Base-by-base conservation (phyloP, 257 asterid species). In the Misopates orontium region DNA sequence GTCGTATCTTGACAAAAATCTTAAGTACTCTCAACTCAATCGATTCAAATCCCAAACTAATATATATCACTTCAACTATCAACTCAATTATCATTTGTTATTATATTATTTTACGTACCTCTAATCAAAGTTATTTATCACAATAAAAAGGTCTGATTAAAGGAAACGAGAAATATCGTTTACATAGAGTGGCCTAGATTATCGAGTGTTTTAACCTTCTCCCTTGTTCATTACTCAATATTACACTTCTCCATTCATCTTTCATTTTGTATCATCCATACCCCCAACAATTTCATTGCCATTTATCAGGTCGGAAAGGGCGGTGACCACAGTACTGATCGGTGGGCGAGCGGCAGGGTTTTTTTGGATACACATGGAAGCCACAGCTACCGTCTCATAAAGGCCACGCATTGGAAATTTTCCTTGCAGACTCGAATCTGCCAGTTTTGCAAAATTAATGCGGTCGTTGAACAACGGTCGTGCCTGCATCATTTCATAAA, bases 271-370 rank as follows among this genome's bases (percentile, higher is more conserved):
- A n/a, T 77, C 88, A 15, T 78, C 83, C 59, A 69, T 81, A n/a
- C 80, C 92, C 8, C 56, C 69, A 8, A 44, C 61, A 32, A 32
- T 20, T 69, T 79, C 70, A 73, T 51, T 70, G 68, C 78, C 42
- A 55, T 94, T 94, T 23, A 95, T 91, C 56, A 94, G 74, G 85
- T 90, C 90, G 21, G 97, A 88, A 8, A 94, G 92, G 39, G 97
- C 99, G 0, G 99, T 94, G 13, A 94, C 99, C 15, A 94, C 97
- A 32, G 90, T 97, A 6, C 92, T 93, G 0, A 94, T 94, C 50
- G 90, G 73, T 51, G 99, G 99, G 40, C 99, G 97, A 56, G 87
- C 97, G 7, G 99, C 91, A 6, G 99, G 97, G 76, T 90, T 92
- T 72, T 90, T 97, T 69, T 90, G 99, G 74, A 82, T 90, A 47